Conservation (phyloP, 305 asterid genomes). For the Fraxinus angustifolia region DNA sequence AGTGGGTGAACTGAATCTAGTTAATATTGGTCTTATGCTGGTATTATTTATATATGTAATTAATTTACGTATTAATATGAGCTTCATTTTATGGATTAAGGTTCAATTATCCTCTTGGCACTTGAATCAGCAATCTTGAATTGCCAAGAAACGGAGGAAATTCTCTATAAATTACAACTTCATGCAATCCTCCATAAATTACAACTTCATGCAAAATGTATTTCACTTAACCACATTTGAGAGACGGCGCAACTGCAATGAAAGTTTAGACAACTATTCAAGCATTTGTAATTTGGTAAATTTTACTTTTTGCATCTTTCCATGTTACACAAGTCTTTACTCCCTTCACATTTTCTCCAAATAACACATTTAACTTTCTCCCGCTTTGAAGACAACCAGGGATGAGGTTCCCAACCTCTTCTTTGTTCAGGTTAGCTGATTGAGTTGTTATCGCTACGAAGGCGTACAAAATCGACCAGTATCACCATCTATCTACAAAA, state of each 20-base stretch:
- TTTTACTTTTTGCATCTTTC: neutral
- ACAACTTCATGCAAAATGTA: neutral
- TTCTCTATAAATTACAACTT: neutral
- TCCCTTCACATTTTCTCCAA: neutral
- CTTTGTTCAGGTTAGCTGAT: neutral
- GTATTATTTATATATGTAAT: slow-evolving; percentile 14
- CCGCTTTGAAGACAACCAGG: neutral
- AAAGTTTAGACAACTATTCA: neutral
- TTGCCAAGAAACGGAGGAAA: neutral
- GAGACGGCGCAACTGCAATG: neutral
- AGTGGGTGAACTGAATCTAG: neutral
- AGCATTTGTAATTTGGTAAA: neutral
- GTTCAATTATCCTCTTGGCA: neutral
- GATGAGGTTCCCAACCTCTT: neutral
- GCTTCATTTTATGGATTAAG: neutral
- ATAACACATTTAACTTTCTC: neutral
- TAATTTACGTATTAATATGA: neutral
- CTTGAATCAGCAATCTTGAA: neutral
- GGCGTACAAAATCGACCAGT: neutral
- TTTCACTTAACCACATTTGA: neutral
- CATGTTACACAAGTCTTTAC: neutral
- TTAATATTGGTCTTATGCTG: neutral
- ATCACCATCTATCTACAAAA: neutral
- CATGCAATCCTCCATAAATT: neutral
- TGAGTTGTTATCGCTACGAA: neutral